phyloP scores from a whole-genome alignment of 1,284 basidiomycete genomes.

The Ustilago lituana region DNA sequence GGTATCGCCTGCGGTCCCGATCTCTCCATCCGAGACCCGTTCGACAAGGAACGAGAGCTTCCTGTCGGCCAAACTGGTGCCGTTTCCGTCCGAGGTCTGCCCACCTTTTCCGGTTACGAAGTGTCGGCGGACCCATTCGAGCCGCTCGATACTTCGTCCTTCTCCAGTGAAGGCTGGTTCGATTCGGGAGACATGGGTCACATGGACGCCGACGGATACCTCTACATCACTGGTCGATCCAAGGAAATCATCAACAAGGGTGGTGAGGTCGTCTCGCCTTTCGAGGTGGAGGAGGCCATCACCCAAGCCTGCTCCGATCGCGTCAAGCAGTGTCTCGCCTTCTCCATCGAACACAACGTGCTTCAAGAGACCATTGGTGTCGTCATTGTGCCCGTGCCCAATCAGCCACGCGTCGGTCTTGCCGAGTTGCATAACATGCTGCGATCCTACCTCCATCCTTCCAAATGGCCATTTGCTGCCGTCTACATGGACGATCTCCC shows the following conservation, averaged over 20 bases:
- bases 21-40: slow-evolving; percentile 65
- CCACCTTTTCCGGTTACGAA: slow-evolving; percentile 66
- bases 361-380: slow-evolving; percentile 67
- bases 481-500: slow-evolving; percentile 68
- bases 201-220: slow-evolving; percentile 67
- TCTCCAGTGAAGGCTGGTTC: slow-evolving; percentile 66
- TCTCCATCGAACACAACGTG: slow-evolving; percentile 66
- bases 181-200: slow-evolving; percentile 68
- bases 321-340: slow-evolving; percentile 66
- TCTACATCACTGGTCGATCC: slow-evolving; percentile 67
- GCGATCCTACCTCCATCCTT: slow-evolving; percentile 64
- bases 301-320: slow-evolving; percentile 64
- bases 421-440: slow-evolving; percentile 67
- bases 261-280: slow-evolving; percentile 67
- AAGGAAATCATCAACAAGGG: slow-evolving; percentile 68
- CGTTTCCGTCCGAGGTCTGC: slow-evolving; percentile 64
- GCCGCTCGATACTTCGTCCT: slow-evolving; percentile 64
- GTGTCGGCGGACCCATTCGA: slow-evolving; percentile 54
- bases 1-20: slow-evolving; percentile 66
- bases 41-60: slow-evolving; percentile 63
- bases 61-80: slow-evolving; percentile 64
- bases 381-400: slow-evolving; percentile 65
- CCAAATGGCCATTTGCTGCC: slow-evolving; percentile 67
- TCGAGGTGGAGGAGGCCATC: slow-evolving; percentile 67
- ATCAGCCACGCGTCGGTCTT: slow-evolving; percentile 66